phyloP scores from a whole-genome alignment of 2,329 filamentous ascomycete genomes.

The Fusarium multiceps region DNA sequence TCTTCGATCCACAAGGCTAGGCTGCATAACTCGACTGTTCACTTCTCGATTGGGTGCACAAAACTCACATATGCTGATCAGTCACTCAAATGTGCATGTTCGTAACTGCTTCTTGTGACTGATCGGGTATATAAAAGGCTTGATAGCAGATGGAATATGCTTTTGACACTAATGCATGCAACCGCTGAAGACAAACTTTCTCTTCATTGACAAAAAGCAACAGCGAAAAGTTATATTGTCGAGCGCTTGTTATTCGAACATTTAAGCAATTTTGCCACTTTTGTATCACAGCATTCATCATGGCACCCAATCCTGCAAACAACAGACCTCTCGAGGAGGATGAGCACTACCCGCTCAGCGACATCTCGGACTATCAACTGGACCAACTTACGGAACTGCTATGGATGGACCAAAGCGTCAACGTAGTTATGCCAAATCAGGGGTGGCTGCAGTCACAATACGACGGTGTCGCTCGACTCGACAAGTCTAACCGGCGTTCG shows the following conservation, averaged over 20 bases:
- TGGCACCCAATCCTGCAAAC: constrained; percentile 7
- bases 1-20: constrained; percentile 5
- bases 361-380: constrained; percentile 44
- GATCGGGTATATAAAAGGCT: constrained; percentile 26
- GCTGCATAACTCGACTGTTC: constrained; percentile 12
- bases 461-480: constrained; percentile 35
- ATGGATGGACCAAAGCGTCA: constrained; percentile 47
- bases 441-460: constrained; percentile 54
- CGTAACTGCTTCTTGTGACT: background rate
- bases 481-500: constrained; percentile 44
- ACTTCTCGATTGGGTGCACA: background rate
- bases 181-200: constrained; percentile 2
- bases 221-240: background rate
- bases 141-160: background rate
- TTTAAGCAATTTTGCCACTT: constrained; percentile 3
- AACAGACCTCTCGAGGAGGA: background rate
- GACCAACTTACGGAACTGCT: constrained; percentile 52
- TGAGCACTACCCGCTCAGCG: constrained; percentile 6
- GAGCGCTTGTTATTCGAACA: background rate
- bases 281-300: constrained; percentile 15
- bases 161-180: background rate
- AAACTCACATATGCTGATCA: background rate
- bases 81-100: background rate
- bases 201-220: background rate
- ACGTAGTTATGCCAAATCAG: constrained; percentile 45